A percentile compares a stretch with the other conserved stretches of the same genome.
phyloP scores from a whole-genome alignment of 2,329 filamentous ascomycete genomes.

The Aspergillus vadensis region DNA sequence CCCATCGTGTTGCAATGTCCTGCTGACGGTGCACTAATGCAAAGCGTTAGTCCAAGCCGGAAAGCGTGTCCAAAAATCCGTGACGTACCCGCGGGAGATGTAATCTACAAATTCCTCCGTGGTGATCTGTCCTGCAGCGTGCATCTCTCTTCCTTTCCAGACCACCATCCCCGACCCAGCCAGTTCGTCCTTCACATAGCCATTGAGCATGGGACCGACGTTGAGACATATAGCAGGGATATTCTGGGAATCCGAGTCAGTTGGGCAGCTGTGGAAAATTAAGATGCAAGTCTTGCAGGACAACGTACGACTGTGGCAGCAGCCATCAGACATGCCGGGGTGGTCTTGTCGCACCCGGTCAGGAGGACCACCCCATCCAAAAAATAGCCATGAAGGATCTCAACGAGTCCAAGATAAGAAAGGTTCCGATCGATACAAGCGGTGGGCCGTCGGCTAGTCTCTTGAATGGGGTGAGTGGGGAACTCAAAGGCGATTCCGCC shows the following conservation, averaged over 20 bases:
- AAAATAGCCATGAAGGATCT: conserved; percentile 52
- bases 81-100: conserved; percentile 43
- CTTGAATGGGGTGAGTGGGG: conserved; percentile 56
- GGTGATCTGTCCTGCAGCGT: conserved; percentile 51
- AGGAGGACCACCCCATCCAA: conserved; percentile 55
- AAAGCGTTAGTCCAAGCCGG: conserved; percentile 2
- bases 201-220: conserved; percentile 57
- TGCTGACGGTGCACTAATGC: conserved; percentile 46
- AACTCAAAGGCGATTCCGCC: conserved; percentile 56
- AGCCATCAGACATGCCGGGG: conserved; percentile 55
- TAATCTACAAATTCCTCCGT: conserved; percentile 51
- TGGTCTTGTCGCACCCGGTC: conserved; percentile 58
- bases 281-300: background rate
- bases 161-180: conserved; percentile 52
- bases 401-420: conserved; percentile 52
- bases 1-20: conserved; percentile 59
- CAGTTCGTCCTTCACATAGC: conserved; percentile 45
- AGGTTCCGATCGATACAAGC: conserved; percentile 55
- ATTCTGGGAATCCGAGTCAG: conserved; percentile 38
- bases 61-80: no score
- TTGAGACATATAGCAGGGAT: conserved; percentile 56
- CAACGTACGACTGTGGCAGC: conserved; percentile 50
- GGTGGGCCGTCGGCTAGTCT: conserved; percentile 51
- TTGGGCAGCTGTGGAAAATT: background rate
- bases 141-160: conserved; percentile 53